phyloP scores from a whole-genome alignment of 1,139 yeast species.

The Spencermartinsiella ligniputridi region DNA sequence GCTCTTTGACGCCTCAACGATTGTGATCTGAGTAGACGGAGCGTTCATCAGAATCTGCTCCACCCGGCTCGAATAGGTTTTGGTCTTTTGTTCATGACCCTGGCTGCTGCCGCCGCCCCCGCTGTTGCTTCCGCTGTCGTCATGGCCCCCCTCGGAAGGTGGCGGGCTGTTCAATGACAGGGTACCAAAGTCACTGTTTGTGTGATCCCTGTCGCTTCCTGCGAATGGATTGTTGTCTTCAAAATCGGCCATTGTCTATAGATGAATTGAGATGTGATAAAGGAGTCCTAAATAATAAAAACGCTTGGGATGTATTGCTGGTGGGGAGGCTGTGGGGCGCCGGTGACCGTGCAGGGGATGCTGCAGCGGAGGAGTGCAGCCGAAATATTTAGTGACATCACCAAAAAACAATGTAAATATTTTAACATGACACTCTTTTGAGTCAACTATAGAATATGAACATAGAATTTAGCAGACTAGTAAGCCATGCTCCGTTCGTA shows the following conservation, averaged over 20 bases:
- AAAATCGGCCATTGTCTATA: slow-evolving; percentile 39
- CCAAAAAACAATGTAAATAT: too few species aligned
- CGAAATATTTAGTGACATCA: too few species aligned
- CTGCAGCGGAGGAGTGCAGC: too few species aligned
- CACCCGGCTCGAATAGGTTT: slow-evolving; percentile 33
- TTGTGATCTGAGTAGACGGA: slow-evolving; percentile 44
- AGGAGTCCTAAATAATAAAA: too few species aligned
- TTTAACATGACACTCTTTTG: too few species aligned
- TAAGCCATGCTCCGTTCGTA: not conserved
- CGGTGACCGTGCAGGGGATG: too few species aligned
- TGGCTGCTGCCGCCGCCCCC: not conserved
- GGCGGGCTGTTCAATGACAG: not conserved
- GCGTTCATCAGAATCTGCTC: slow-evolving; percentile 34
- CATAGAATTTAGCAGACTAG: slow-evolving; percentile 2
- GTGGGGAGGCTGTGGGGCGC: too few species aligned
- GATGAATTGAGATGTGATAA: too few species aligned
- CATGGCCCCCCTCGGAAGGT: slow-evolving; percentile 1
- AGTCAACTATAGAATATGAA: too few species aligned
- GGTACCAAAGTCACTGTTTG: slow-evolving; percentile 7
- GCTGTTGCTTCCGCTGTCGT: not conserved
- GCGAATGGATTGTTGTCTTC: slow-evolving; percentile 44
- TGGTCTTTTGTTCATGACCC: slow-evolving; percentile 5
- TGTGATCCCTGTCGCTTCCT: slow-evolving; percentile 30
- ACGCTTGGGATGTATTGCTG: too few species aligned
- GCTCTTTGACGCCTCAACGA: slow-evolving; percentile 73